Evolutionary conservation across 1,139 yeast genomes (phyloP).

Genomic region (Starmera stellimalicola): DNA sequence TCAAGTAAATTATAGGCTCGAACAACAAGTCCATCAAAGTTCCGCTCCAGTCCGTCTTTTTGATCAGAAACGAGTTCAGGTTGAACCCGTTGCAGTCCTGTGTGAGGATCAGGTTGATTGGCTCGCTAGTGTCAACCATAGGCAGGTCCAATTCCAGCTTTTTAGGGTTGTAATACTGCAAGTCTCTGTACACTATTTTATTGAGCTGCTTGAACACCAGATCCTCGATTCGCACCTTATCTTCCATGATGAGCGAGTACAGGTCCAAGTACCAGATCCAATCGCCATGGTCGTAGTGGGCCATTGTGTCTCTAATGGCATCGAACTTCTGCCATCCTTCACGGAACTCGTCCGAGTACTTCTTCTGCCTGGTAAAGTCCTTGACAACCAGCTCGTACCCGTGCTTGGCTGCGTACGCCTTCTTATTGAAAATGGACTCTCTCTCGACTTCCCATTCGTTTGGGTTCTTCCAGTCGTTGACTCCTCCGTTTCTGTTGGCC

Average conservation of each 20-base stretch:
- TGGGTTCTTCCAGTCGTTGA: conserved; percentile 25
- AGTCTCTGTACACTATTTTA: conserved; percentile 18
- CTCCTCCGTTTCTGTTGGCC: conserved; percentile 27
- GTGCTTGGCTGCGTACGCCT: conserved; percentile 23
- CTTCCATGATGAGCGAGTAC: conserved; percentile 27
- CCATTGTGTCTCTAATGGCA: conserved; percentile 22
- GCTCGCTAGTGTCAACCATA: conserved; percentile 16
- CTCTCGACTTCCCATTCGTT: conserved; percentile 28
- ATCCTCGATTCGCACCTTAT: conserved; percentile 22
- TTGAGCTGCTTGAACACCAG: conserved; percentile 21
- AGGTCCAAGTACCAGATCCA: conserved; percentile 30
- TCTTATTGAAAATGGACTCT: conserved; percentile 24
- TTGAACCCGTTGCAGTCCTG: conserved; percentile 27
- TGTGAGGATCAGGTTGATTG: conserved; percentile 23
- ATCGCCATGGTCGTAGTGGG: conserved; percentile 19
- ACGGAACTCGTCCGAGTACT: conserved; percentile 25
- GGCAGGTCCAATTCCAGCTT: conserved; percentile 16
- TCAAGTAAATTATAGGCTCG: conserved; percentile 24
- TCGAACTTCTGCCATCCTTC: conserved; percentile 31
- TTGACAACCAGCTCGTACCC: conserved; percentile 25
- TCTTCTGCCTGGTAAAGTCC: conserved; percentile 24
- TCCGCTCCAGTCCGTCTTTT: conserved; percentile 21
- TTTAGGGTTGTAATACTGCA: conserved; percentile 25
- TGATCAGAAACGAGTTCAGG: conserved; percentile 21
- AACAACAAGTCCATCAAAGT: conserved; percentile 19